Percentiles rank a stretch among this genome's conserved stretches.
These are phyloP conservation scores for Spathaspora passalidarum DNA, from an alignment of 805 yeast species.

Conservation along the genomic window DNA sequence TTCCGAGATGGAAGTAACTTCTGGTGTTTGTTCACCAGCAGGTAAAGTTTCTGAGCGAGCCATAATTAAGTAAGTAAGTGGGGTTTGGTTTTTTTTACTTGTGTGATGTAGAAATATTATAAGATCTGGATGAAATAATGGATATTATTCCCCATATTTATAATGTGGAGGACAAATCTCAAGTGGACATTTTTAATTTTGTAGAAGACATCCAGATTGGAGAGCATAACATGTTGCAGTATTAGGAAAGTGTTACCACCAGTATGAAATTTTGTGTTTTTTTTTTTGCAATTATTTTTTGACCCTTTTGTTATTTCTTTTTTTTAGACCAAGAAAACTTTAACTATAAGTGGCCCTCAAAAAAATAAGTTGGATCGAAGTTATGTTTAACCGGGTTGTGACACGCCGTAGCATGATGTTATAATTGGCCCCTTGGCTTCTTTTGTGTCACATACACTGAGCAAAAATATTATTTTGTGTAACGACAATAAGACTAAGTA, in stretches of 20 bases:
- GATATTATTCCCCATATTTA: slow-evolving; percentile 2
- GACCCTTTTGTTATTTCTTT: background rate
- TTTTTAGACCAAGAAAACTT: background rate
- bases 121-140: background rate
- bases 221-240: slow-evolving; percentile 2
- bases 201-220: background rate
- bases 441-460: background rate
- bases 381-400: background rate
- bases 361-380: background rate
- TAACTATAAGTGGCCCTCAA: background rate
- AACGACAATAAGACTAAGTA: background rate
- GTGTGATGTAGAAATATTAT: background rate
- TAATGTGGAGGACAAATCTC: slow-evolving; percentile 1
- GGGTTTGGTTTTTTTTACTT: background rate
- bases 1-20: slow-evolving; percentile 22
- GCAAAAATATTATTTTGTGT: background rate
- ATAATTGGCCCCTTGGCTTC: background rate
- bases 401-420: background rate
- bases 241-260: slow-evolving; percentile 4
- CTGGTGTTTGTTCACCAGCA: slow-evolving; percentile 34
- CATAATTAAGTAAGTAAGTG: background rate
- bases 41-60: slow-evolving; percentile 24
- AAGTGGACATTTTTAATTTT: background rate
- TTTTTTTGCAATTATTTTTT: background rate
- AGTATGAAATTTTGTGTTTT: slow-evolving; percentile 1